Base-by-base conservation (phyloP, 140 eudicot species). In the Stevia rebaudiana region DNA sequence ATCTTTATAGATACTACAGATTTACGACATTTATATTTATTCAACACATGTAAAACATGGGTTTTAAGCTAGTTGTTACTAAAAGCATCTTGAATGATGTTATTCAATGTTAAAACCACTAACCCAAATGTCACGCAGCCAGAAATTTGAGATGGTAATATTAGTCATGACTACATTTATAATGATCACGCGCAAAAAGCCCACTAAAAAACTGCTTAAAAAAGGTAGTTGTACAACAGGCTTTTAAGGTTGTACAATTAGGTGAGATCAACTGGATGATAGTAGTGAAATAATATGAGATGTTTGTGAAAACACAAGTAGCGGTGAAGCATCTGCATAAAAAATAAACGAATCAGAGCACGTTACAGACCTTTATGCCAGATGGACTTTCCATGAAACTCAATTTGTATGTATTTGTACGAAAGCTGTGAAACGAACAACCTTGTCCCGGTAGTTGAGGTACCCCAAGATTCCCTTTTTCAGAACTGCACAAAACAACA, bases 381-480 rank as follows among this genome's bases (percentile, higher is more conserved):
- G 98, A 92, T 57, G 98, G 98, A 57, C 89, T 87, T 80, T 92
- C 98, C 98, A 92, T 88, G 81, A 92, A 85, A 72, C 89, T 92
- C 49, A 92, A 84, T 44, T 92, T 92, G 72, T 92, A 92, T 6
- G 98, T 88, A 79, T 92, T 88, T 17, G 98, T 92, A 11, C 96
- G 84, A 57, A 92, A 92, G 60, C 98, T 85, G 74, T 83, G 98
- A 71, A 92, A 92, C 1, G 98, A 88, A 77, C 98, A 92, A 19
- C 98, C 98, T 77, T 92, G 96, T 15, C 98, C 98, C 0, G 98
- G 96, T 72, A 92, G 72, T 73, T 83, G 95, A n/a, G 98, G 98
- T 73, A 92, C 96, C 67, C 98, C 98, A 37, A 92, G 96, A 63
- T 88, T 92, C 73, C 90, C 96, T 77, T 88, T 92, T 33, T 92